A percentile compares a stretch with the other conserved stretches of the same genome.
Evolutionary conservation across 2,329 filamentous ascomycete species (phyloP).

Genomic region (Hymenoscyphus salicellus): DNA sequence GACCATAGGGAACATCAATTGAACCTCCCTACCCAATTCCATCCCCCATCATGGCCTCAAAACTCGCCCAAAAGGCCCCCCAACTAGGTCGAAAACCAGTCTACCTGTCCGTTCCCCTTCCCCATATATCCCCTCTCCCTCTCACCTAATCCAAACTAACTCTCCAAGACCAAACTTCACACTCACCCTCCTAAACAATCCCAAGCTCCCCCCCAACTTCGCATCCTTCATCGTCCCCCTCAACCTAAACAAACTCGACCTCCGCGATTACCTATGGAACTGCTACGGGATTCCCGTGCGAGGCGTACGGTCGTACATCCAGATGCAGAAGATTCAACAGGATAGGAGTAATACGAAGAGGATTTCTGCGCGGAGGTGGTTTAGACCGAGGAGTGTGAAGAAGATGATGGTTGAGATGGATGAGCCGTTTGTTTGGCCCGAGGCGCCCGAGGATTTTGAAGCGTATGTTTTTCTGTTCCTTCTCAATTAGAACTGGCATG

Average conservation of each 20-base stretch:
- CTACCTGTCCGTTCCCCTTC: slow-evolving; percentile 47
- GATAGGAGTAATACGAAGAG: slow-evolving; percentile 41
- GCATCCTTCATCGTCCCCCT: slow-evolving; percentile 90
- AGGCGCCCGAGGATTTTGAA: slow-evolving; percentile 53
- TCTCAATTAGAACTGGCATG: not conserved
- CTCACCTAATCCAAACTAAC: slow-evolving; percentile 5
- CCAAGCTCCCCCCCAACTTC: slow-evolving; percentile 70
- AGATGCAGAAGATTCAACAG: slow-evolving; percentile 62
- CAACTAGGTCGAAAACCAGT: slow-evolving; percentile 53
- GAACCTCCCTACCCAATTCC: not conserved
- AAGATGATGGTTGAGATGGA: slow-evolving; percentile 92
- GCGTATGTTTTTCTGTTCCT: not conserved
- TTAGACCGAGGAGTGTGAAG: slow-evolving; percentile 73
- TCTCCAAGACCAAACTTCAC: slow-evolving; percentile 72
- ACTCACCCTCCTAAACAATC: slow-evolving; percentile 73
- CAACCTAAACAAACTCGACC: slow-evolving; percentile 90
- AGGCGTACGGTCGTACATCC: slow-evolving; percentile 75
- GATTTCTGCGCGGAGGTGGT: slow-evolving; percentile 53
- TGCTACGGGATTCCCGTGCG: slow-evolving; percentile 73
- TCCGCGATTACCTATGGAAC: slow-evolving; percentile 91
- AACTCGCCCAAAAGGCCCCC: slow-evolving; percentile 20
- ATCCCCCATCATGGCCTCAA: slow-evolving; percentile 22
- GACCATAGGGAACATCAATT: not conserved
- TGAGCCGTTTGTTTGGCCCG: slow-evolving; percentile 85
- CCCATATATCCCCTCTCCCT: no score